Conservation (phyloP, 257 asterid genomes). For the Jasminum sambac region DNA sequence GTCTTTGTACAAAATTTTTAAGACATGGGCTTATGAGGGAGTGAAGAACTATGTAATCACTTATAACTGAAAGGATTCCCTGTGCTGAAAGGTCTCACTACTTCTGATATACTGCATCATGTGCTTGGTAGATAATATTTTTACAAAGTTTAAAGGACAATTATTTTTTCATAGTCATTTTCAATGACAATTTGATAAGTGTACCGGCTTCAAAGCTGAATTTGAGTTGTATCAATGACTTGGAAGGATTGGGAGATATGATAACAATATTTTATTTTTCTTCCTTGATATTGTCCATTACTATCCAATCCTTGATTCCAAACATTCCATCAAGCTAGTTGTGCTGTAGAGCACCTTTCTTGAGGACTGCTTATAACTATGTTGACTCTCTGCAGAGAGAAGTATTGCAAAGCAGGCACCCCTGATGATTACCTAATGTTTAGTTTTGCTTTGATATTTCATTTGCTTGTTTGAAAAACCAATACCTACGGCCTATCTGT, state of each 20-base stretch:
- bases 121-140: neutral
- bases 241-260: neutral
- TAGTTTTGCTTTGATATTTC: neutral
- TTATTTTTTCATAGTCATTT: too few species aligned
- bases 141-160: too few species aligned
- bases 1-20: neutral
- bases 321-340: neutral
- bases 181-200: too few species aligned
- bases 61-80: neutral
- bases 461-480: neutral
- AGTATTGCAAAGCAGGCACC: neutral
- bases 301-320: neutral
- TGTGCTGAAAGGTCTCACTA: neutral
- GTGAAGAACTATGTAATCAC: neutral
- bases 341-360: neutral
- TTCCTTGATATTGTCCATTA: neutral
- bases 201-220: too few species aligned
- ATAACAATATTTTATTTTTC: neutral
- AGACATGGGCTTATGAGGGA: neutral
- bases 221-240: neutral
- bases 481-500: neutral
- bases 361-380: neutral
- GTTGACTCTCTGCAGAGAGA: neutral
- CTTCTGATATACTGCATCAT: neutral
- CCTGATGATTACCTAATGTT: neutral